Evolutionary conservation across 257 asterid species (phyloP).

Genomic region (Sherardia arvensis): DNA sequence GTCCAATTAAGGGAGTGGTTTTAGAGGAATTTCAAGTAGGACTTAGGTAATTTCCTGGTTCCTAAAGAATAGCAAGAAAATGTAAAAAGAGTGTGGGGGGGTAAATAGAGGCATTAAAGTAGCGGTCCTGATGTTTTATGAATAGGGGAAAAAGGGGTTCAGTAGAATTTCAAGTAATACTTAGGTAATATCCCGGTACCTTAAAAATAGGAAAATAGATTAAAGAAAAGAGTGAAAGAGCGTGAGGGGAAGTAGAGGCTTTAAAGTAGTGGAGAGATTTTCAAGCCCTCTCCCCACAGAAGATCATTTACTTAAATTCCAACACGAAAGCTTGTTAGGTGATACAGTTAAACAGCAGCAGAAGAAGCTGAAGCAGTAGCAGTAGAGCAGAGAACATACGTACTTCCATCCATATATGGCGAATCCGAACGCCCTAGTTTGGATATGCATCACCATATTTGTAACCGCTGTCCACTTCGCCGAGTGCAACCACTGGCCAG

Average conservation of each 20-base stretch:
- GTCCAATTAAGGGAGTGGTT: not conserved
- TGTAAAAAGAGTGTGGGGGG: not conserved
- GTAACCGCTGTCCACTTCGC: not conserved
- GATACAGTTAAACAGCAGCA: not conserved
- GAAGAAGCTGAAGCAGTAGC: no score
- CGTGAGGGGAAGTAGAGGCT: not conserved
- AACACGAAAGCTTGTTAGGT: not conserved
- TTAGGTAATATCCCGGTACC: not conserved
- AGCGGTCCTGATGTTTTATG: not conserved
- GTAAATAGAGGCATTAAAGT: not conserved
- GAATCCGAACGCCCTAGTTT: not conserved
- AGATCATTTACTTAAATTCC: not conserved
- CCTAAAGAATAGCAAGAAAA: not conserved
- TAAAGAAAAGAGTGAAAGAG: not conserved
- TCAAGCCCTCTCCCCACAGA: not conserved
- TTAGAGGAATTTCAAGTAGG: not conserved
- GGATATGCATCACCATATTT: not conserved
- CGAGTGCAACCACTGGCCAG: not conserved
- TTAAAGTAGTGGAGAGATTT: not conserved
- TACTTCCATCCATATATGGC: not conserved
- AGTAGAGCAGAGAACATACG: no score
- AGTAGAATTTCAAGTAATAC: not conserved
- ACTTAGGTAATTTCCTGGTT: not conserved
- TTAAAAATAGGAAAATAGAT: not conserved
- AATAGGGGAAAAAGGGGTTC: not conserved